Percentiles rank a stretch among this genome's conserved stretches.
These are phyloP conservation scores for Flammula alnicola DNA, from an alignment of 1,284 basidiomycete species.

Conservation along the genomic window DNA sequence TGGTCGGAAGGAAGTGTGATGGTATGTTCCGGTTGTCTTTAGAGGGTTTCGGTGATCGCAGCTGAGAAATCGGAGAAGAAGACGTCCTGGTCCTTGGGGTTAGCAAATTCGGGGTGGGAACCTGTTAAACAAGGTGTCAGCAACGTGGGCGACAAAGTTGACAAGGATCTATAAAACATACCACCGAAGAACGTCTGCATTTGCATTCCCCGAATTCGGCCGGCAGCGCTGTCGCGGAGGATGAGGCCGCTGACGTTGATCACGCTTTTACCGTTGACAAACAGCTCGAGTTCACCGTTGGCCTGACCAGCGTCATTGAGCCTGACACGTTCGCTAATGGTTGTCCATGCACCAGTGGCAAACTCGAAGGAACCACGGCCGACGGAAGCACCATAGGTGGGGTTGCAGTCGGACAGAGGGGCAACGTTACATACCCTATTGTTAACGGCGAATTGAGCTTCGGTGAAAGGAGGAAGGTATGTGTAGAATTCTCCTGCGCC, in stretches of 20 bases:
- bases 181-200: conserved; percentile 75
- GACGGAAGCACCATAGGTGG: conserved; percentile 70
- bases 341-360: conserved; percentile 64
- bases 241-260: conserved; percentile 56
- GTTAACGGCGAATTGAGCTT: conserved; percentile 53
- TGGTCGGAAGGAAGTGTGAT: too few relatives aligned
- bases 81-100: conserved; percentile 57
- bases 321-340: conserved; percentile 60
- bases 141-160: conserved; percentile 15
- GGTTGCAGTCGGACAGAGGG: conserved; percentile 63
- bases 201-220: conserved; percentile 62
- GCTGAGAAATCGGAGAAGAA: conserved; percentile 72
- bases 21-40: conserved; percentile 15
- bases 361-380: conserved; percentile 74
- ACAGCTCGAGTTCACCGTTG: conserved; percentile 61
- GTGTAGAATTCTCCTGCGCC: conserved; percentile 64
- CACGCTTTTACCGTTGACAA: conserved; percentile 61
- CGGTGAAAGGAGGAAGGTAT: conserved; percentile 52
- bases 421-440: conserved; percentile 54
- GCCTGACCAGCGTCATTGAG: conserved; percentile 63
- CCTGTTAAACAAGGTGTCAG: conserved; percentile 44
- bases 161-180: conserved; percentile 28
- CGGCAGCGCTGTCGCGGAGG: conserved; percentile 46
- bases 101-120: conserved; percentile 51
- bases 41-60: conserved; percentile 56